Percentiles rank a stretch among this genome's conserved stretches.
Evolutionary conservation across 2,329 filamentous ascomycete genomes (phyloP).

Genomic region (Verticillium klebahnii): DNA sequence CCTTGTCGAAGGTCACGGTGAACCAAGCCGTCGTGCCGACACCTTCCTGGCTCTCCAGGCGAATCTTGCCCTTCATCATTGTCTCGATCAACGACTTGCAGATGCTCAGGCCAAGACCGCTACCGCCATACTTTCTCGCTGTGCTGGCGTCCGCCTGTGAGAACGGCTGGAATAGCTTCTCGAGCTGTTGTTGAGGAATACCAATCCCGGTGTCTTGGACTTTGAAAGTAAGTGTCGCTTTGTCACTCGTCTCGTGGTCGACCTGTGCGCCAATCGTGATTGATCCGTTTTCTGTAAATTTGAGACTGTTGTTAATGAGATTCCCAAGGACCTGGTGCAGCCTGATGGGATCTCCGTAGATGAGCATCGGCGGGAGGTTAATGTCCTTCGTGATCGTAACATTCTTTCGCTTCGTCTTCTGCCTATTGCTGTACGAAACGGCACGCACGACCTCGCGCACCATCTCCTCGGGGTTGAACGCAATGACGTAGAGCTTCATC

Average conservation of each 20-base stretch:
- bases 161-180: slow-evolving; percentile 87
- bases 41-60: slow-evolving; percentile 71
- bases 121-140: slow-evolving; percentile 86
- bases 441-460: slow-evolving; percentile 62
- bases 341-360: slow-evolving; percentile 62
- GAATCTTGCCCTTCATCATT: slow-evolving; percentile 83
- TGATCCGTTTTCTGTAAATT: slow-evolving; percentile 83
- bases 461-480: slow-evolving; percentile 64
- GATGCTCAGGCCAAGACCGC: slow-evolving; percentile 85
- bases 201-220: slow-evolving; percentile 90
- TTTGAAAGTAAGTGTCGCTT: slow-evolving; percentile 74
- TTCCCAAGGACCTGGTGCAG: slow-evolving; percentile 72
- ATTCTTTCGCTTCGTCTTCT: slow-evolving; percentile 57
- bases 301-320: slow-evolving; percentile 86
- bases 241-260: slow-evolving; percentile 64
- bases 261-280: slow-evolving; percentile 78
- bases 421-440: slow-evolving; percentile 60
- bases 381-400: slow-evolving; percentile 67
- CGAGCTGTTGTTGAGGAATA: slow-evolving; percentile 75
- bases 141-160: slow-evolving; percentile 90
- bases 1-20: slow-evolving; percentile 80
- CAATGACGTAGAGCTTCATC: slow-evolving; percentile 73
- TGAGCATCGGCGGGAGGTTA: slow-evolving; percentile 67
- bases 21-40: slow-evolving; percentile 72
- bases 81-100: slow-evolving; percentile 93